Evolutionary conservation across 1,284 basidiomycete species (phyloP).

Genomic region (Cryptococcus sp.): DNA sequence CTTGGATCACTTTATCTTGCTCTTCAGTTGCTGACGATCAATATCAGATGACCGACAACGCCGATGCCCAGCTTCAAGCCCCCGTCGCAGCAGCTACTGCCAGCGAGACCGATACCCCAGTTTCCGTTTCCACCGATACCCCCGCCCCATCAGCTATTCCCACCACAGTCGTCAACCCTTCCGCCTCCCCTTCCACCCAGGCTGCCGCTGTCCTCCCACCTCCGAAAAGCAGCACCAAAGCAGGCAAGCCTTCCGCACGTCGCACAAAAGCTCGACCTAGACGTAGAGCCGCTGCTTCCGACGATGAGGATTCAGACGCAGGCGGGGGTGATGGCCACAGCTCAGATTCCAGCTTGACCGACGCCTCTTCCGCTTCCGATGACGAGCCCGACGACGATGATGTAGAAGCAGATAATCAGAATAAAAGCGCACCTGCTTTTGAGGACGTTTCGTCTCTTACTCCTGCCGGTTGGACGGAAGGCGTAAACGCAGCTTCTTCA

Average conservation of each 20-base stretch:
- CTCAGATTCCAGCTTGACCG: conserved; percentile 11
- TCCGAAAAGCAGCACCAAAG: background rate
- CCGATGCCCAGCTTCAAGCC: background rate
- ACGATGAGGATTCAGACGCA: conserved; percentile 10
- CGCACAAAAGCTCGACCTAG: conserved; percentile 13
- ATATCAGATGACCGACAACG: conserved; percentile 14
- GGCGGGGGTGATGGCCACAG: background rate
- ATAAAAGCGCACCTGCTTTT: conserved; percentile 20
- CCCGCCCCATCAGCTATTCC: background rate
- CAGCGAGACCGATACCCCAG: background rate
- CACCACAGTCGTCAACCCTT: conserved; percentile 1
- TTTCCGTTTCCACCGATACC: conserved; percentile 4
- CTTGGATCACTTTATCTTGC: background rate
- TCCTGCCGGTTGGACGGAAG: conserved; percentile 36
- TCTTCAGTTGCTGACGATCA: background rate
- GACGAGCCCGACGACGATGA: conserved; percentile 18
- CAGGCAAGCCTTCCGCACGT: background rate
- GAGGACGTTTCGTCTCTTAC: conserved; percentile 30
- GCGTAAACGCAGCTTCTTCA: conserved; percentile 6
- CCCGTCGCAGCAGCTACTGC: background rate
- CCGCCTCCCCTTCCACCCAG: conserved; percentile 11
- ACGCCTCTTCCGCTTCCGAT: conserved; percentile 12
- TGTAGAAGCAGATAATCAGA: conserved; percentile 18
- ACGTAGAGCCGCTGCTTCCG: conserved; percentile 10
- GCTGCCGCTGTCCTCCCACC: background rate